Conservation (phyloP, 306 rosid species). For the Castanospermum australe region DNA sequence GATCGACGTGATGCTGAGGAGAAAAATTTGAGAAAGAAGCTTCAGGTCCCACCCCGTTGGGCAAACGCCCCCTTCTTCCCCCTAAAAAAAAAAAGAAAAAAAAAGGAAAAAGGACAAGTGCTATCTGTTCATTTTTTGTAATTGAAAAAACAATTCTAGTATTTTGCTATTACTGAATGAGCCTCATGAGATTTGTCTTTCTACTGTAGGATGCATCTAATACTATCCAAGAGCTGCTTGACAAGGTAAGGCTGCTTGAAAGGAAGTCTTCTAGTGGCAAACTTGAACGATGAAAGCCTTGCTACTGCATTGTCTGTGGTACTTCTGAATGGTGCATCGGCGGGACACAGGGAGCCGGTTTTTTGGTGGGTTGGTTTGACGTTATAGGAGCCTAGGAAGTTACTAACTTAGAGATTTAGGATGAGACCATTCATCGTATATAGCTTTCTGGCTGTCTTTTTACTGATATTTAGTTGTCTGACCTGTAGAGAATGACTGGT, state of each 20-base stretch:
- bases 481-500: background rate
- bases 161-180: background rate
- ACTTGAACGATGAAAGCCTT: background rate
- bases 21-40: slow-evolving; percentile 64
- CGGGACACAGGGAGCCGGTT: background rate
- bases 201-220: slow-evolving; percentile 69
- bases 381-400: background rate
- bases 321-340: slow-evolving; percentile 6
- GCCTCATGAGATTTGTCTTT: background rate
- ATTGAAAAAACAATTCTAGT: background rate
- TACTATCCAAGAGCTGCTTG: slow-evolving; percentile 70
- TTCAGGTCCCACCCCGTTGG: slow-evolving; percentile 44
- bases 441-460: background rate
- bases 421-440: background rate
- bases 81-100: background rate
- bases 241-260: slow-evolving; percentile 58
- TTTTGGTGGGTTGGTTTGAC: background rate
- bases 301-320: background rate
- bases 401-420: slow-evolving; percentile 3
- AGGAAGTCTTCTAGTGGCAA: slow-evolving; percentile 36
- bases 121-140: background rate
- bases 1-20: slow-evolving; percentile 75
- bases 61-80: background rate
- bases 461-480: background rate
- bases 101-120: background rate